Conservation (phyloP, 164 flowering plant species). For the Malania oleifera region DNA sequence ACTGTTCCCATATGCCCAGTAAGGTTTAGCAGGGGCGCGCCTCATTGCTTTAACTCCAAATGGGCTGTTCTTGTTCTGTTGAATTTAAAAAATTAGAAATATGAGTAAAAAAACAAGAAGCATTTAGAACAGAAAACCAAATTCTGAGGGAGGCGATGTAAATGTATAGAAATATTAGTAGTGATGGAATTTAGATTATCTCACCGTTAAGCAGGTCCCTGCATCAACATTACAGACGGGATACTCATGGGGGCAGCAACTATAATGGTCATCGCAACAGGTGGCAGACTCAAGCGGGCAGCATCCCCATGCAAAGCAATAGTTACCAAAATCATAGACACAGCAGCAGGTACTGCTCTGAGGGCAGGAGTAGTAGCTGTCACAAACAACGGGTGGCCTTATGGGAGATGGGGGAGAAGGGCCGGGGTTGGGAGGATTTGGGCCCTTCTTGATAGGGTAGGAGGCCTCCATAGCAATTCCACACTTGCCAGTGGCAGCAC, state of each 20-base stretch:
- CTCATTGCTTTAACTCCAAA: slow-evolving; percentile 68
- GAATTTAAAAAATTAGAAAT: background rate
- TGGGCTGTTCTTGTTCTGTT: slow-evolving; percentile 79
- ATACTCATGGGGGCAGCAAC: slow-evolving; percentile 93
- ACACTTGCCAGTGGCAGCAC: slow-evolving; percentile 49
- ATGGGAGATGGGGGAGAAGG: slow-evolving; percentile 84
- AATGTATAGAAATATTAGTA: background rate
- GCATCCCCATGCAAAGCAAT: slow-evolving; percentile 88
- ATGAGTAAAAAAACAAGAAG: no score
- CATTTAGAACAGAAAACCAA: no score
- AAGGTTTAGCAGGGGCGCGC: slow-evolving; percentile 64
- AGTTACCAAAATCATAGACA: slow-evolving; percentile 31
- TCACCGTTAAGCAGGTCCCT: slow-evolving; percentile 72
- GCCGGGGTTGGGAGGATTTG: slow-evolving; percentile 89
- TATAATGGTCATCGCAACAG: slow-evolving; percentile 77
- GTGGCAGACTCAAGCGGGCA: slow-evolving; percentile 89
- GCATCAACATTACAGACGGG: slow-evolving; percentile 65
- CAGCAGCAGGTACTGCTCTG: slow-evolving; percentile 80
- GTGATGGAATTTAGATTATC: background rate
- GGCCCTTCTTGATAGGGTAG: slow-evolving; percentile 70
- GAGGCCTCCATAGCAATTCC: slow-evolving; percentile 88
- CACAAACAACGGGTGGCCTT: slow-evolving; percentile 59
- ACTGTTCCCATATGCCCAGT: slow-evolving; percentile 31
- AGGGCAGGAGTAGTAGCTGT: slow-evolving; percentile 57
- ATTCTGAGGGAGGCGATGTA: background rate